phyloP scores from a whole-genome alignment of 192 early-diverging fungal genomes.

The Chytriomyces sp. region DNA sequence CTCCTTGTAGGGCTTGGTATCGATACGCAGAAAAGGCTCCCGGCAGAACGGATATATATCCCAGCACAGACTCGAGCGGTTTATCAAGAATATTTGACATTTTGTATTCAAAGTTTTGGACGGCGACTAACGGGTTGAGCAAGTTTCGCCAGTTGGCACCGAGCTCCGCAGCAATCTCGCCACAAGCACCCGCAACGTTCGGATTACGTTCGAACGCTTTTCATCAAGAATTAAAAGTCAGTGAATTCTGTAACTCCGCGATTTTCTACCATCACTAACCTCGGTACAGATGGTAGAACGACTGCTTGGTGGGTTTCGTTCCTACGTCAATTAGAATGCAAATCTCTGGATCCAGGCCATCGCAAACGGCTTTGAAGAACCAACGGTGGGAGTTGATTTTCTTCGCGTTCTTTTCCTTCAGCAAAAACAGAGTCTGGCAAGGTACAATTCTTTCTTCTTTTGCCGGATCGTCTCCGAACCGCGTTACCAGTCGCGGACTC shows the following conservation, averaged over 20 bases:
- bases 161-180: conserved; percentile 71
- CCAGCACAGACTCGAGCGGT: conserved; percentile 74
- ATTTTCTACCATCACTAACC: conserved; percentile 26
- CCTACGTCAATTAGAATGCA: conserved; percentile 77
- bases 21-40: conserved; percentile 82
- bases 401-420: conserved; percentile 67
- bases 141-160: conserved; percentile 66
- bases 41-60: conserved; percentile 81
- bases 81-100: conserved; percentile 82
- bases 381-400: conserved; percentile 71
- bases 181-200: conserved; percentile 78
- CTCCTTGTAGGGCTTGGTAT: conserved; percentile 64
- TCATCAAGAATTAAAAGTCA: conserved; percentile 43
- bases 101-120: conserved; percentile 91
- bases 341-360: conserved; percentile 68
- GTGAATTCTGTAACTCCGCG: background rate
- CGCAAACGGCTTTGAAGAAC: conserved; percentile 79
- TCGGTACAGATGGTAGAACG: conserved; percentile 60
- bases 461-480: conserved; percentile 22
- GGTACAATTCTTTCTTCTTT: conserved; percentile 43
- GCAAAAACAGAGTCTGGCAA: conserved; percentile 56
- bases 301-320: conserved; percentile 67
- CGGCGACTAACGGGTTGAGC: conserved; percentile 74
- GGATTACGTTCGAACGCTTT: conserved; percentile 68
- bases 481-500: conserved; percentile 35